Conservation (phyloP, 116 monocot genomes). For the Dioscorea cayenensis region DNA sequence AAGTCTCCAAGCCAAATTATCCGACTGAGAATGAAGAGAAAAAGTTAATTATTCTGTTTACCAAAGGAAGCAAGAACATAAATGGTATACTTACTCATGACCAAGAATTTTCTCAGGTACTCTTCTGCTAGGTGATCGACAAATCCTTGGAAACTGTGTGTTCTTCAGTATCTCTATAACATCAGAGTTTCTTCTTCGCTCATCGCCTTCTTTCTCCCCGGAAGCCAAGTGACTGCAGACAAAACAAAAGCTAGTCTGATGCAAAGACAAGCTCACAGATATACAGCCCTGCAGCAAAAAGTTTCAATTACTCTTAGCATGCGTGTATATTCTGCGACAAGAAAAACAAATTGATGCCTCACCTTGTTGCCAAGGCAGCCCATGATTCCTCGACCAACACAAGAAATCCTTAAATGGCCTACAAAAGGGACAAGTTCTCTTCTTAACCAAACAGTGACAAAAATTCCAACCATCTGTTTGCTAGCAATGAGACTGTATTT, state of each 20-base stretch:
- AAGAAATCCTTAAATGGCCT: slow-evolving; percentile 66
- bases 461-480: slow-evolving; percentile 95
- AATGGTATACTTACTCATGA: slow-evolving; percentile 53
- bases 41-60: not conserved
- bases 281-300: slow-evolving; percentile 73
- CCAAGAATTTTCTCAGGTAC: slow-evolving; percentile 73
- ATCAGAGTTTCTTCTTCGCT: slow-evolving; percentile 75
- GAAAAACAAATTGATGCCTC: slow-evolving; percentile 1
- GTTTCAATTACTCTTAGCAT: not conserved
- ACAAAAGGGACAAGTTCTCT: slow-evolving; percentile 64
- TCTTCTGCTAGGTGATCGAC: slow-evolving; percentile 36
- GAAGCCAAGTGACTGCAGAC: slow-evolving; percentile 88
- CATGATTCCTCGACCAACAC: slow-evolving; percentile 73
- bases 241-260: slow-evolving; percentile 88
- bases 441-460: slow-evolving; percentile 73
- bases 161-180: slow-evolving; percentile 72
- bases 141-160: slow-evolving; percentile 64
- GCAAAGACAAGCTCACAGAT: slow-evolving; percentile 85
- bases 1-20: slow-evolving; percentile 92
- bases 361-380: slow-evolving; percentile 93
- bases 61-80: not conserved
- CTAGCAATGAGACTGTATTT: slow-evolving; percentile 59
- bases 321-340: not conserved
- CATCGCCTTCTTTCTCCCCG: slow-evolving; percentile 93
- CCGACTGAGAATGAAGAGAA: slow-evolving; percentile 28